Conservation (phyloP, 345 rosid species). For the Eucalyptus regnans region DNA sequence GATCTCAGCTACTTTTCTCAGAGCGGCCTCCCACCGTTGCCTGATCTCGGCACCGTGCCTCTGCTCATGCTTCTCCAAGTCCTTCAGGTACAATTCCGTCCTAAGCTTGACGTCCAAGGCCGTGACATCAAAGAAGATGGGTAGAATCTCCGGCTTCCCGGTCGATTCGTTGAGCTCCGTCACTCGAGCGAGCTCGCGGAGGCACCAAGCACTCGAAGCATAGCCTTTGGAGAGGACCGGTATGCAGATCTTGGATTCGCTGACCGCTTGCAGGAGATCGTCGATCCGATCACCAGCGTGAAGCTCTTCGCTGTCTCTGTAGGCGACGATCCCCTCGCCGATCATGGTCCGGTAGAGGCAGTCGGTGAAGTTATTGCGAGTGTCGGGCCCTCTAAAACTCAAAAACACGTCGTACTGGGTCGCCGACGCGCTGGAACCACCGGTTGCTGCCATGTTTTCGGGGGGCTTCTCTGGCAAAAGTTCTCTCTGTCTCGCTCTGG, state of each 20-base stretch:
- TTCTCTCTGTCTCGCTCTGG: neutral
- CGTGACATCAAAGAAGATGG: neutral
- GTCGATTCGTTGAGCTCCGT: accelerated
- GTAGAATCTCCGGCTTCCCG: neutral
- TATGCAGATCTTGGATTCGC: neutral
- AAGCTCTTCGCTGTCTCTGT: neutral
- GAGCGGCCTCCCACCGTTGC: neutral
- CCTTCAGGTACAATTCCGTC: neutral
- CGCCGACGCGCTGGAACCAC: neutral
- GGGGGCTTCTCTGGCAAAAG: too few relatives aligned
- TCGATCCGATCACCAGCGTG: neutral
- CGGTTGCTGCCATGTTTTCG: neutral
- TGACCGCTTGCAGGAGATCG: neutral
- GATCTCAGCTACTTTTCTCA: neutral
- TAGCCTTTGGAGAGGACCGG: neutral
- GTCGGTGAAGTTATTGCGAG: neutral
- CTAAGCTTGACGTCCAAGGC: neutral
- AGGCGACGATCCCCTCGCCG: neutral
- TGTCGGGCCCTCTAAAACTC: neutral
- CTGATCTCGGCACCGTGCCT: accelerated
- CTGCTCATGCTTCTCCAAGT: neutral
- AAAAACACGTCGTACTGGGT: neutral
- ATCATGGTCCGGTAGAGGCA: neutral
- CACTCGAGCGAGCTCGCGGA: neutral
- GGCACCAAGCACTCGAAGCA: neutral